Conservation (phyloP, 2,329 filamentous ascomycete genomes). For the Biscogniauxia marginata region DNA sequence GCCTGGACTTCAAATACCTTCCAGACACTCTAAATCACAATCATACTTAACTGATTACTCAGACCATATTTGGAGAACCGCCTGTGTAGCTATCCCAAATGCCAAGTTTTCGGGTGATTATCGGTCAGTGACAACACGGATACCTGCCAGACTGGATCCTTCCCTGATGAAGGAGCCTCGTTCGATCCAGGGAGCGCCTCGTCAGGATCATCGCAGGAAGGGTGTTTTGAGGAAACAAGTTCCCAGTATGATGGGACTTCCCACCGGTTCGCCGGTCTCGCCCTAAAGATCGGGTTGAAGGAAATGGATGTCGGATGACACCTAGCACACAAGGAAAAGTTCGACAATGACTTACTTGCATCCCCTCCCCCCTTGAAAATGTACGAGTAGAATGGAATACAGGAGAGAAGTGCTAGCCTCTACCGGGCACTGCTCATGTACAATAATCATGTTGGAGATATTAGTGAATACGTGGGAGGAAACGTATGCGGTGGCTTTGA, state of each 20-base stretch:
- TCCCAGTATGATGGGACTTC: conserved; percentile 34
- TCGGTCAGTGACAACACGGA: conserved; percentile 57
- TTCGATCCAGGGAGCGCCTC: conserved; percentile 83
- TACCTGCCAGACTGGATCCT: conserved; percentile 81
- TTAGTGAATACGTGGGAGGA: background rate
- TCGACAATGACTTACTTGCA: too few relatives aligned
- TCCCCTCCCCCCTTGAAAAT: too few relatives aligned
- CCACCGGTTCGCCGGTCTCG: conserved; percentile 25
- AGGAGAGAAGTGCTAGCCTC: background rate
- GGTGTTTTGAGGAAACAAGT: conserved; percentile 58
- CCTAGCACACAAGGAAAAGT: background rate
- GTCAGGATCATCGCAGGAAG: conserved; percentile 50
- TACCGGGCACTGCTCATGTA: background rate
- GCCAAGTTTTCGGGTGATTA: conserved; percentile 64
- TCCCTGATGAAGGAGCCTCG: conserved; percentile 89
- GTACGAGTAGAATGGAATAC: background rate
- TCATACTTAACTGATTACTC: conserved; percentile 69
- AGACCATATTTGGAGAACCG: conserved; percentile 77
- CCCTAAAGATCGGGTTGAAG: conserved; percentile 9
- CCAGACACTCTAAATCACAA: conserved; percentile 41
- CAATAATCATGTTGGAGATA: background rate
- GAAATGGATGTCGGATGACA: background rate
- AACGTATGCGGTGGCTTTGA: background rate
- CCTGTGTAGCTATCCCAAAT: conserved; percentile 58
- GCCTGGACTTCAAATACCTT: conserved; percentile 37